Base-by-base conservation (phyloP, 1,139 yeast species). In the Protomyces arabidopsidicola region DNA sequence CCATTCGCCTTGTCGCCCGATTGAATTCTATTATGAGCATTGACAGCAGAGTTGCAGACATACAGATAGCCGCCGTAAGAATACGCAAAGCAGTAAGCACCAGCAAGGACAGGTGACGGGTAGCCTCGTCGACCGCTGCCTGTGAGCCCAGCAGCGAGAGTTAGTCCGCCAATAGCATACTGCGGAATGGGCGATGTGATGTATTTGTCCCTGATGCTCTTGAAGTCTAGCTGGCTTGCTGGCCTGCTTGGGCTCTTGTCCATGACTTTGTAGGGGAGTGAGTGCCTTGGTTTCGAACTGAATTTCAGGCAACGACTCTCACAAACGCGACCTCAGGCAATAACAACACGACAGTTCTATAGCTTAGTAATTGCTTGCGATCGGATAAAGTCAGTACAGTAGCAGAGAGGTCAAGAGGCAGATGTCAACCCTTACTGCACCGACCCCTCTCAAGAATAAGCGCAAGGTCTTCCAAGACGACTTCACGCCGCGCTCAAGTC, bases 381-480 rank as follows among this genome's bases (percentile, higher is more conserved):
- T n/a, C n/a, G n/a, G n/a, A n/a, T n/a, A n/a, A 27, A 27, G 8
- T 27, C 31, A 5, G 31, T 8, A 4, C 31, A 27, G 31, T 5
- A 27, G 31, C 31, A 27, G 8, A 27, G 31, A 27, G 31, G 31
- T 8, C 4, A 27, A 5, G 31, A 27, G 31, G 31, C 31, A 27
- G 31, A 27, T 27, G 31, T 27, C 31, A 8, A 27, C 31, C 6
- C 31, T 27, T 2, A 27, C 31, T 27, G 48, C 48, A 18, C 48
- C 48, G 16, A 42, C 48, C 4, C 48, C 48, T 42, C 55, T 36
- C 34, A 58, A 52, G n/a, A 39, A 39, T 35, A 58, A 58, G 62
- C 55, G 62, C 34, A 58, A 52, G 56, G 56, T 51, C 14, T 36
- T 31, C 1, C 56, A 58, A 27, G 62, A 58, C 31, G 62, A 58